Evolutionary conservation across 164 flowering plant species (phyloP).

Genomic region (Nelumbo lutea): DNA sequence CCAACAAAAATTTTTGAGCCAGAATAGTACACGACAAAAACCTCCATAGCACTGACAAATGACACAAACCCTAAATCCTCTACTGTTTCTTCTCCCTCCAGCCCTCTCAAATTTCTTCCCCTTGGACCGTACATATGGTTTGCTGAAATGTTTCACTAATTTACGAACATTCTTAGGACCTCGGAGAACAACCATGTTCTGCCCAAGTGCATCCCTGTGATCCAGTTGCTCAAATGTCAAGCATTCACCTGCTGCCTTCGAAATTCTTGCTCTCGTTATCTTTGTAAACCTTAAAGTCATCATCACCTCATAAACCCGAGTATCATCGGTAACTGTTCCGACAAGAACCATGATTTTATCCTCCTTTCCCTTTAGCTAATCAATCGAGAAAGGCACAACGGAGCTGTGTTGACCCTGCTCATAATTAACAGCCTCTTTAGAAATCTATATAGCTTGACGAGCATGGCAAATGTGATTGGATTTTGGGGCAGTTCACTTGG

Average conservation of each 20-base stretch:
- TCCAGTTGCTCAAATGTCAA: conserved; percentile 64
- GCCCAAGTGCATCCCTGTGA: conserved; percentile 58
- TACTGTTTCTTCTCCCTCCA: too few species aligned
- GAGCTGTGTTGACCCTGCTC: conserved; percentile 55
- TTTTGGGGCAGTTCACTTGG: conserved; percentile 50
- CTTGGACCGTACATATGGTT: too few species aligned
- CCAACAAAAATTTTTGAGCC: too few species aligned
- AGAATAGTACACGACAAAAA: too few species aligned
- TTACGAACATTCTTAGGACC: too few species aligned
- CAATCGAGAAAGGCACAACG: conserved; percentile 49
- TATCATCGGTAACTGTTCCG: conserved; percentile 57
- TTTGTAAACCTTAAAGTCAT: conserved; percentile 58
- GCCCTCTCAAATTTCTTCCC: too few species aligned
- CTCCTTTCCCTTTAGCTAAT: conserved; percentile 33
- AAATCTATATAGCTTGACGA: conserved; percentile 62
- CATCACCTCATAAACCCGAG: conserved; percentile 44
- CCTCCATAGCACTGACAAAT: too few species aligned
- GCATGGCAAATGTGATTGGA: conserved; percentile 54
- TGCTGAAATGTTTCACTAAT: too few species aligned
- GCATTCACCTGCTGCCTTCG: conserved; percentile 65
- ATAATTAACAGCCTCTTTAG: conserved; percentile 53
- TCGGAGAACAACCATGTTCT: conserved; percentile 42
- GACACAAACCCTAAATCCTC: too few species aligned
- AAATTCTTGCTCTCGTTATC: conserved; percentile 54
- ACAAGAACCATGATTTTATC: conserved; percentile 52